phyloP scores from a whole-genome alignment of 129 eudicot genomes.

The Heracleum sosnowskyi region DNA sequence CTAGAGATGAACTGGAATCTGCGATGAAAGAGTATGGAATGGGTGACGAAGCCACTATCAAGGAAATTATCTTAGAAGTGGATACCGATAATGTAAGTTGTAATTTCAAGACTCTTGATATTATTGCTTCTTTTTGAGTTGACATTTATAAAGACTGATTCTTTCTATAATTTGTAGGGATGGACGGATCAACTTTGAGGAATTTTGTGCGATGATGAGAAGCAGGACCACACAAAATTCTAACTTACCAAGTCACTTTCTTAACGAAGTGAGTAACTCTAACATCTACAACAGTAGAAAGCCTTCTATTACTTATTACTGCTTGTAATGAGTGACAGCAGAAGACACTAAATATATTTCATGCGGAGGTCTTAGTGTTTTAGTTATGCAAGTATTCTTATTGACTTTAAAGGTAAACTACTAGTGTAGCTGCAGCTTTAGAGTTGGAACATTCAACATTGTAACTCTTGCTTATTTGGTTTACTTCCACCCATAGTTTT shows the following conservation, averaged over 20 bases:
- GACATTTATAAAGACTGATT: background rate
- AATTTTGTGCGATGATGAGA: constrained; percentile 89
- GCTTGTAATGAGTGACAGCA: background rate
- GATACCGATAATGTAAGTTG: constrained; percentile 74
- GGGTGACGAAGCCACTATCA: constrained; percentile 70
- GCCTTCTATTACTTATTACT: background rate
- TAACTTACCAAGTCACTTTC: background rate
- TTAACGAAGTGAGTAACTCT: background rate
- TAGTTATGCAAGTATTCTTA: background rate
- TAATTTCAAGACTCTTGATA: background rate
- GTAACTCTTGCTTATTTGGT: background rate
- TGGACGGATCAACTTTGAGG: constrained; percentile 79
- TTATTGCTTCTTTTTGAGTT: background rate
- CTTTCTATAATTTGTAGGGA: constrained; percentile 27
- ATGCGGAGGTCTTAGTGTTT: background rate
- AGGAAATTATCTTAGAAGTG: constrained; percentile 78
- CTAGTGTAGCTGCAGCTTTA: background rate
- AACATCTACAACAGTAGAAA: background rate
- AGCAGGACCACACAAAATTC: constrained; percentile 53
- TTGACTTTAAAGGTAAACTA: background rate
- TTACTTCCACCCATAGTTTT: background rate
- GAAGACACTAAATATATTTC: background rate
- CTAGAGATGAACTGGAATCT: constrained; percentile 74
- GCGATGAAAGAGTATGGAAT: constrained; percentile 75
- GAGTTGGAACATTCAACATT: background rate